Base-by-base conservation (phyloP, 192 early-diverging fungal genomes). In the Podochytrium sp. region DNA sequence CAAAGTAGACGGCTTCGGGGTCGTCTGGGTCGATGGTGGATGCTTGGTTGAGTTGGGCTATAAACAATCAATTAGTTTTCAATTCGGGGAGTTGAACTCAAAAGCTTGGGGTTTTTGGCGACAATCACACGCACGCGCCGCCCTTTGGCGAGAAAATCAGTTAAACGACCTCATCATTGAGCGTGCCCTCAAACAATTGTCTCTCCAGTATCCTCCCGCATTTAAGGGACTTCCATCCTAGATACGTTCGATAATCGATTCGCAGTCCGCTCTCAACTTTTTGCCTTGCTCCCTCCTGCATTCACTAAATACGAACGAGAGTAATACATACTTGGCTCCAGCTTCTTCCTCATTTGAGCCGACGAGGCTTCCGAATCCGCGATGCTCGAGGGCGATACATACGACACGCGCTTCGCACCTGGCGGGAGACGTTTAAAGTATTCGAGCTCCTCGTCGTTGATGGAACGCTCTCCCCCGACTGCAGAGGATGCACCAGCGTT, bases 341-440 rank as follows among this genome's bases (percentile, higher is more conserved):
- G 43, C 43, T 20, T 12, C 7, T 12, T 7, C 43, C 7, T 20
- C 20, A 20, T 47, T 47, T 30, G 2, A 57, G 29, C 30, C n/a
- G n/a, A 27, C 55, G 55, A 20, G 30, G 20, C n/a, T 29, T 57
- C 55, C 55, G 18, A 12, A 57, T 29, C 29, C 29, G 30, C 12
- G 37, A 62, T 14, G 38, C n/a, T n/a, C n/a, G n/a, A n/a, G n/a
- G n/a, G n/a, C n/a, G n/a, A n/a, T n/a, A 20, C 7, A 47, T 62
- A 62, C 10, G 63, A 65, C n/a, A 65, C 63, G 20, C 63, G 37
- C 30, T 65, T 65, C 6, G 63, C 38, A 30, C 63, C 63, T 25
- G 39, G 20, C 7, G 63, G 63, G 2, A 65, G 43, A 14, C 41
- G 14, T 5, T 38, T n/a, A 33, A 65, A 39, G 63, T 65, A 65